Evolutionary conservation across 2,329 filamentous ascomycete species (phyloP).

Genomic region (Colletotrichum ledebouriae): DNA sequence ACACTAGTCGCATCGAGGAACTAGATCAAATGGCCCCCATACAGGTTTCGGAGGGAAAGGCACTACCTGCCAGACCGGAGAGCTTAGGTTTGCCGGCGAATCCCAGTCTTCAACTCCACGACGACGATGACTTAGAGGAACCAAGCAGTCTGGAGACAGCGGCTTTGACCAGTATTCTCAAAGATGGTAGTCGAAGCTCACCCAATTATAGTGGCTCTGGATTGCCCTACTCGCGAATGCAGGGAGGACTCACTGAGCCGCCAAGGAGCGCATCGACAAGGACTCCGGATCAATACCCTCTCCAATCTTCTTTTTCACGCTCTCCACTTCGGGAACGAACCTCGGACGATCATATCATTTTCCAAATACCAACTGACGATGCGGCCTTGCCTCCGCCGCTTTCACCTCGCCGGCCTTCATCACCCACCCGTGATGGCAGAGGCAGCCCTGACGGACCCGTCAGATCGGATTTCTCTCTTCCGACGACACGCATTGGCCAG

Average conservation of each 20-base stretch:
- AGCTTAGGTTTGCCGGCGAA: constrained; percentile 66
- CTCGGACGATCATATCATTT: constrained; percentile 49
- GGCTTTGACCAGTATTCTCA: constrained; percentile 61
- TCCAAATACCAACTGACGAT: constrained; percentile 66
- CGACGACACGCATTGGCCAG: constrained; percentile 45
- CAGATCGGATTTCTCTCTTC: constrained; percentile 53
- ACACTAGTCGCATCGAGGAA: constrained; percentile 90
- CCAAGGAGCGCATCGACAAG: constrained; percentile 37
- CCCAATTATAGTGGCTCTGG: constrained; percentile 13
- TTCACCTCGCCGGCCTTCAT: constrained; percentile 72
- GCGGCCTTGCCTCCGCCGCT: constrained; percentile 79
- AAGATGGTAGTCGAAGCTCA: constrained; percentile 21
- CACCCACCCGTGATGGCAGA: constrained; percentile 46
- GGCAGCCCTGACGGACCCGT: constrained; percentile 46
- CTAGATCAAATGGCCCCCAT: constrained; percentile 78
- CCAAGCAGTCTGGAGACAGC: constrained; percentile 64
- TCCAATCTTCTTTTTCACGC: constrained; percentile 68
- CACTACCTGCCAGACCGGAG: constrained; percentile 78
- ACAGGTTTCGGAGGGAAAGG: constrained; percentile 72
- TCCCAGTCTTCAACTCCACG: constrained; percentile 45
- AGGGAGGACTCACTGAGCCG: constrained; percentile 19
- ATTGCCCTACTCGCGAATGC: constrained; percentile 42
- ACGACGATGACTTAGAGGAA: constrained; percentile 61
- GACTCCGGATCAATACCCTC: constrained; percentile 48
- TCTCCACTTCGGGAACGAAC: constrained; percentile 58